phyloP scores from a whole-genome alignment of 2,329 filamentous ascomycete species.

The Ceratocystis eucalypticola region DNA sequence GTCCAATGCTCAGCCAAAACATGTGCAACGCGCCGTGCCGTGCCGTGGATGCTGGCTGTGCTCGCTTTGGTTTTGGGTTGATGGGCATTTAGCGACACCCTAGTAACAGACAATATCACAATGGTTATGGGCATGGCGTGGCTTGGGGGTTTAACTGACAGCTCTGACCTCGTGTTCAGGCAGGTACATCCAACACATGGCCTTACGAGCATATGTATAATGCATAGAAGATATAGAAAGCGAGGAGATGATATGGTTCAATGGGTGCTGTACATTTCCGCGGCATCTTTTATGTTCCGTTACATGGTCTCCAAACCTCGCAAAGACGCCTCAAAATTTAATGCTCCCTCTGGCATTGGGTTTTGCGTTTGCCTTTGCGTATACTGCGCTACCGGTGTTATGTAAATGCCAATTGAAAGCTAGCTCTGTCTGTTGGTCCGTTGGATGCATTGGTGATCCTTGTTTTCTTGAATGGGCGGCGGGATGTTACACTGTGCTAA shows the following conservation, averaged over 20 bases:
- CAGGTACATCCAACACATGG: background rate
- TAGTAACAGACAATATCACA: background rate
- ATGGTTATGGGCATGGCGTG: background rate
- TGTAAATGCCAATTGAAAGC: background rate
- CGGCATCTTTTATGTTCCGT: too few relatives aligned
- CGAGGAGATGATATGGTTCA: too few relatives aligned
- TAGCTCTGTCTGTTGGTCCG: background rate
- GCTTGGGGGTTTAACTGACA: slow-evolving; percentile 1
- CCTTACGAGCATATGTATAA: background rate
- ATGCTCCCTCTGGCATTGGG: too few relatives aligned
- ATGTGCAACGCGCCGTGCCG: background rate
- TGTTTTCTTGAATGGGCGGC: background rate
- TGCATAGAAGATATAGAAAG: too few relatives aligned
- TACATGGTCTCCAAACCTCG: too few relatives aligned
- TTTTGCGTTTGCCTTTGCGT: too few relatives aligned
- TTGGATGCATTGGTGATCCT: slow-evolving; percentile 6
- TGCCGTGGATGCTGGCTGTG: background rate
- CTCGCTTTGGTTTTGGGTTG: background rate
- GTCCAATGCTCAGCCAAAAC: background rate
- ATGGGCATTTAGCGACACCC: background rate
- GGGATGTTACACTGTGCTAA: slow-evolving; percentile 6
- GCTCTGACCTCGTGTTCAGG: background rate
- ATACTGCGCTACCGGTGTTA: too few relatives aligned
- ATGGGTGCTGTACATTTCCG: too few relatives aligned
- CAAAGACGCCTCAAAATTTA: too few relatives aligned